Conservation (phyloP, 345 rosid species). For the Eutrema heterophyllum region DNA sequence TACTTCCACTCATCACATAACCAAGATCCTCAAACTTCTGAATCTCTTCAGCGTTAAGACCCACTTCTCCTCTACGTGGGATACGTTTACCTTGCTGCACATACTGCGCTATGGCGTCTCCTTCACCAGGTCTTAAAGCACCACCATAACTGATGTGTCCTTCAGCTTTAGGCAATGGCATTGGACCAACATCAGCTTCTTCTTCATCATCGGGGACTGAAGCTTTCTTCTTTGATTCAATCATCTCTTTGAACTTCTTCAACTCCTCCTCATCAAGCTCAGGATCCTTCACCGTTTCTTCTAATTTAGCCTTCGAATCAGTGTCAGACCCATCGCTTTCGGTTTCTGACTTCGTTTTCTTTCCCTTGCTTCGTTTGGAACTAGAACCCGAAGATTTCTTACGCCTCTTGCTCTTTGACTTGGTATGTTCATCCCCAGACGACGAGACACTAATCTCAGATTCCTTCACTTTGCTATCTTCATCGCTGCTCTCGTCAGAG, state of each 20-base stretch:
- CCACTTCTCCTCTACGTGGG: conserved; percentile 99
- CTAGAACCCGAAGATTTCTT: conserved; percentile 21
- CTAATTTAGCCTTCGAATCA: conserved; percentile 37
- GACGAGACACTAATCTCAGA: conserved; percentile 32
- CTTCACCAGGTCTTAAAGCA: conserved; percentile 98
- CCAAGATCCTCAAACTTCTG: conserved; percentile 87
- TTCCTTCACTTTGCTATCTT: conserved; percentile 34
- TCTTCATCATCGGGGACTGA: conserved; percentile 56
- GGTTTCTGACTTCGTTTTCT: conserved; percentile 36
- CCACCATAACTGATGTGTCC: conserved; percentile 99
- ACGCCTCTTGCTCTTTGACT: conserved; percentile 46
- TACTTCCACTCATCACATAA: conserved; percentile 98
- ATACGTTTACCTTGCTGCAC: conserved; percentile 99
- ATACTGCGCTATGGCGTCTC: conserved; percentile 98
- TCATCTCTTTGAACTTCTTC: conserved; percentile 59
- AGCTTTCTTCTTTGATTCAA: conserved; percentile 77
- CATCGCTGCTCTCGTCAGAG: conserved; percentile 39
- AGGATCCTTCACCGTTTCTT: conserved; percentile 40
- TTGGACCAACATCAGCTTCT: conserved; percentile 80
- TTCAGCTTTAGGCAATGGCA: conserved; percentile 87
- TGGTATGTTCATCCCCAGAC: conserved; percentile 36
- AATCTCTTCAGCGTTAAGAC: conserved; percentile 96
- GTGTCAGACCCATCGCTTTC: conserved; percentile 43
- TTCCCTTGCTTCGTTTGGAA: conserved; percentile 38
- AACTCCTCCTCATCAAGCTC: conserved; percentile 68